Evolutionary conservation across 2,329 filamentous ascomycete species (phyloP).

Genomic region (Cyphellophora europaea): DNA sequence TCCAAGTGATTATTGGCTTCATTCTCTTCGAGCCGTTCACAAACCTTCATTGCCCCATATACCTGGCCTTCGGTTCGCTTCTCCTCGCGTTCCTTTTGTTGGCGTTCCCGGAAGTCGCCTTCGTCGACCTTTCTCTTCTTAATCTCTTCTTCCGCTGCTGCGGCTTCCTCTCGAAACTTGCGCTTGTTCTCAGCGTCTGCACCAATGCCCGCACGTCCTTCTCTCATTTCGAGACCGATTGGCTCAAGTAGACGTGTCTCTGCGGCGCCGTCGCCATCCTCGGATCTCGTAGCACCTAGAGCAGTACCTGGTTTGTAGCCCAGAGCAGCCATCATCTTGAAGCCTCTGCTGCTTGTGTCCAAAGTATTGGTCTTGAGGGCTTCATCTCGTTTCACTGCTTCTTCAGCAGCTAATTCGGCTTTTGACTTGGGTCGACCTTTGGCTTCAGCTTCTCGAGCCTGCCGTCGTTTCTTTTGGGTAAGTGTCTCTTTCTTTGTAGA

Average conservation of each 20-base stretch:
- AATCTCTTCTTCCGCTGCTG: conserved; percentile 36
- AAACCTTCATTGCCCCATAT: conserved; percentile 70
- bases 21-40: conserved; percentile 59
- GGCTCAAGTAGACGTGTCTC: conserved; percentile 54
- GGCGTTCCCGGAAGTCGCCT: conserved; percentile 62
- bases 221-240: conserved; percentile 65
- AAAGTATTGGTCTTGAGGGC: conserved; percentile 69
- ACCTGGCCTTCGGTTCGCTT: conserved; percentile 60
- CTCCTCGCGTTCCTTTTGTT: conserved; percentile 61
- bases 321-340: conserved; percentile 89
- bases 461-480: conserved; percentile 49
- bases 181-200: conserved; percentile 75
- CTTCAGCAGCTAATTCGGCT: conserved; percentile 68
- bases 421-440: conserved; percentile 63
- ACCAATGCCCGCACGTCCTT: conserved; percentile 74
- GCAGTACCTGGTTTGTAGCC: conserved; percentile 71
- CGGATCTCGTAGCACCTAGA: conserved; percentile 54
- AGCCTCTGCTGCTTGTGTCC: conserved; percentile 63
- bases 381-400: conserved; percentile 60
- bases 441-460: conserved; percentile 53
- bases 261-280: conserved; percentile 19
- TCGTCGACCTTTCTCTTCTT: conserved; percentile 59
- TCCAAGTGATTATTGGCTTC: conserved; percentile 9
- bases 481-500: conserved; percentile 49
- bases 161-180: conserved; percentile 56